These are phyloP conservation scores for Ulota crispa DNA, from an alignment of 225 moss, liverwort and hornwort species.

Conservation along the genomic window DNA sequence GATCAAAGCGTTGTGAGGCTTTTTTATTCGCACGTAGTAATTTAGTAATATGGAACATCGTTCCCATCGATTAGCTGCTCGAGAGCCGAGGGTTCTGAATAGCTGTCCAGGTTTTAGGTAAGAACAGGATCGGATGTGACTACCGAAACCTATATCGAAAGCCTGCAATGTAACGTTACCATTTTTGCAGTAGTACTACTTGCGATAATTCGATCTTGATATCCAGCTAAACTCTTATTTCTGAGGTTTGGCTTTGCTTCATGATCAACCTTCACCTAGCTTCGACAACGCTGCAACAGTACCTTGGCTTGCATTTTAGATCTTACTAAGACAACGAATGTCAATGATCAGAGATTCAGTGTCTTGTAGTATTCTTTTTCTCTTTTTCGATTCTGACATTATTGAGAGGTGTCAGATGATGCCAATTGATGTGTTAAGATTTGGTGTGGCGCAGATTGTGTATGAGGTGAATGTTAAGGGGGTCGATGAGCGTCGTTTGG, in stretches of 20 bases:
- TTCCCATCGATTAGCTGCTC: background rate
- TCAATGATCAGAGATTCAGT: background rate
- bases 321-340: background rate
- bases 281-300: background rate
- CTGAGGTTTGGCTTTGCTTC: background rate
- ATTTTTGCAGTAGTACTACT: background rate
- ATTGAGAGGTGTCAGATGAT: slow-evolving; percentile 10
- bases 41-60: background rate
- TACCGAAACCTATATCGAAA: background rate
- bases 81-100: background rate
- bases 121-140: background rate
- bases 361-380: background rate
- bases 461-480: slow-evolving; percentile 98
- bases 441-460: slow-evolving; percentile 64
- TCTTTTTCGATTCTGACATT: slow-evolving; percentile 7
- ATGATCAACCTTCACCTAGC: background rate
- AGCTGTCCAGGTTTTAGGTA: slow-evolving; percentile 11
- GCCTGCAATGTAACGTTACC: background rate
- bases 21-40: background rate
- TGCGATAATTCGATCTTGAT: background rate
- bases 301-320: background rate
- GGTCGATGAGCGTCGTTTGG: slow-evolving; percentile 94
- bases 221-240: slow-evolving; percentile 3
- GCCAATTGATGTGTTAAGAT: slow-evolving; percentile 16
- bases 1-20: slow-evolving; percentile 13